These are phyloP conservation scores for Geoglossum glabrum DNA, from an alignment of 495 filamentous ascomycete species.

Conservation along the genomic window DNA sequence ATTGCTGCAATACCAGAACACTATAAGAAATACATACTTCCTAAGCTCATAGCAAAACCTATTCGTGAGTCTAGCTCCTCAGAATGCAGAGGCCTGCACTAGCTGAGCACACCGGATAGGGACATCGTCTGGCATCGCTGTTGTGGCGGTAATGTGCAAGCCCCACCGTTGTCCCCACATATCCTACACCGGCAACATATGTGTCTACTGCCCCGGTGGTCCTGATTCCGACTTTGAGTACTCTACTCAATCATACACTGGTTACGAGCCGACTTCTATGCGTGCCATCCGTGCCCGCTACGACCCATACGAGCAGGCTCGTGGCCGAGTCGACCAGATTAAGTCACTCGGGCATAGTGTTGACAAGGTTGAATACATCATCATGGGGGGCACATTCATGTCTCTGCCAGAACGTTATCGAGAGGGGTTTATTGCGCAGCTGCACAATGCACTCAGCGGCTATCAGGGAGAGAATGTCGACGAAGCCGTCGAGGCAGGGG, in stretches of 20 bases:
- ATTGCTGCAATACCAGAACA: slow-evolving; percentile 94
- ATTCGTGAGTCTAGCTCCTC: slow-evolving; percentile 39
- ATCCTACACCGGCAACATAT: slow-evolving; percentile 94
- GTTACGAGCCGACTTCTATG: slow-evolving; percentile 97
- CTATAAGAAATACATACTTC: slow-evolving; percentile 97
- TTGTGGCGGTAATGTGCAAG: slow-evolving; percentile 99
- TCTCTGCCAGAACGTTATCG: slow-evolving; percentile 74
- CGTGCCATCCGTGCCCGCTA: slow-evolving; percentile 92
- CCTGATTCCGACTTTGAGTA: slow-evolving; percentile 98
- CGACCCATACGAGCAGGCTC: slow-evolving; percentile 92
- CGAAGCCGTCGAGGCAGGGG: slow-evolving; percentile 76
- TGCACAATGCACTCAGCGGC: slow-evolving; percentile 89
- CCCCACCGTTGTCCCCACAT: slow-evolving; percentile 96
- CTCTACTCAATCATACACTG: slow-evolving; percentile 94
- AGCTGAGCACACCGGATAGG: slow-evolving; percentile 21
- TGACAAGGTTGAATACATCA: slow-evolving; percentile 98
- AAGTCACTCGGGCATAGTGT: slow-evolving; percentile 87
- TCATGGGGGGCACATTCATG: slow-evolving; percentile 99
- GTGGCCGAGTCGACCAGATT: slow-evolving; percentile 90
- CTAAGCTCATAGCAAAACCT: slow-evolving; percentile 87
- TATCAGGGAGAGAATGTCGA: slow-evolving; percentile 84
- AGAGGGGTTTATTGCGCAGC: slow-evolving; percentile 78
- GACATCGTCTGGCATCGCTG: slow-evolving; percentile 93
- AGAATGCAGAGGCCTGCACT: not conserved
- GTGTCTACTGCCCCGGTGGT: slow-evolving; percentile 94